phyloP scores from a whole-genome alignment of 2,329 filamentous ascomycete genomes.

The Leptosphaerulina australis region DNA sequence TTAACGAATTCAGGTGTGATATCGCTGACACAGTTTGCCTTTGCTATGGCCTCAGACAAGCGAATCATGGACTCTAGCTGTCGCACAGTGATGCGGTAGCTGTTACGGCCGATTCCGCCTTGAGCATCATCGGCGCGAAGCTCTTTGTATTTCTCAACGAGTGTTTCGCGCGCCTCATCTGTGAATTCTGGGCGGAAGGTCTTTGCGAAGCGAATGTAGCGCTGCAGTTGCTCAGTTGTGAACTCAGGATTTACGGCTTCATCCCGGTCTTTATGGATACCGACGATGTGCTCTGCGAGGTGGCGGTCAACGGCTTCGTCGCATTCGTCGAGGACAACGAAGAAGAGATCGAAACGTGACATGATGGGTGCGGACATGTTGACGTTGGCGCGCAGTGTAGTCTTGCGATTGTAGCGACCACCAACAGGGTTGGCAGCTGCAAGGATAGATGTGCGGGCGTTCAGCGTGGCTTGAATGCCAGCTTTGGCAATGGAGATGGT shows the following conservation, averaged over 20 bases:
- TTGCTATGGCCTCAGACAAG: conserved; percentile 95
- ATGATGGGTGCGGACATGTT: conserved; percentile 99
- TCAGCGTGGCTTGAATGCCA: conserved; percentile 95
- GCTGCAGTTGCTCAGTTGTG: conserved; percentile 92
- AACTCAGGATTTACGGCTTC: conserved; percentile 91
- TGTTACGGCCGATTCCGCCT: conserved; percentile 91
- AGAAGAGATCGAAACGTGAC: conserved; percentile 99
- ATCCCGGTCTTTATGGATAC: conserved; percentile 89
- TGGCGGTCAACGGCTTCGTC: conserved; percentile 90
- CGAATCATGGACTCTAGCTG: conserved; percentile 97
- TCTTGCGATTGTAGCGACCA: conserved; percentile 96
- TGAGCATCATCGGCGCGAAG: conserved; percentile 91
- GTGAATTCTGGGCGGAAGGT: conserved; percentile 95
- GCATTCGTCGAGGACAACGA: conserved; percentile 95
- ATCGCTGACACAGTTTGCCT: conserved; percentile 94
- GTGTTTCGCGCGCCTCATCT: conserved; percentile 79
- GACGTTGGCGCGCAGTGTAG: conserved; percentile 89
- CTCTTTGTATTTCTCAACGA: conserved; percentile 95
- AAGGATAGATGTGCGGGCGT: conserved; percentile 92
- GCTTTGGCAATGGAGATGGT: conserved; percentile 99
- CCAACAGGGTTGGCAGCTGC: conserved; percentile 96
- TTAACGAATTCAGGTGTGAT: conserved; percentile 83
- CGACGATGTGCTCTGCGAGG: conserved; percentile 92
- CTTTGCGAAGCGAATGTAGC: conserved; percentile 94
- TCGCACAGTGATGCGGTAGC: conserved; percentile 95